These are phyloP conservation scores for Amanita molliuscula DNA, from an alignment of 768 basidiomycete species.

Conservation along the genomic window DNA sequence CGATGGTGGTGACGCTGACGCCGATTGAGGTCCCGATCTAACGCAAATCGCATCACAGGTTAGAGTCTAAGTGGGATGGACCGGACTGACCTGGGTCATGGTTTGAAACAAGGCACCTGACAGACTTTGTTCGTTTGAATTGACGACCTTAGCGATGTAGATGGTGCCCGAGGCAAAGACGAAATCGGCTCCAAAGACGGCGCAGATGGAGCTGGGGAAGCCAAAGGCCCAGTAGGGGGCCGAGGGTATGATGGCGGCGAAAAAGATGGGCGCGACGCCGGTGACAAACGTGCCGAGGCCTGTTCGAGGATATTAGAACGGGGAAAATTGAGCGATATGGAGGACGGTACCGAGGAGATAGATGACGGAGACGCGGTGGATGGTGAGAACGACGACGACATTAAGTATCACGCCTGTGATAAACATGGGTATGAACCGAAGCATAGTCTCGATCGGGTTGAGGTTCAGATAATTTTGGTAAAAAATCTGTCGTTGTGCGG, in stretches of 20 bases:
- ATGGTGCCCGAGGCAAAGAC: constrained; percentile 65
- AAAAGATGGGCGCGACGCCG: constrained; percentile 45
- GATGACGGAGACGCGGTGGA: constrained; percentile 44
- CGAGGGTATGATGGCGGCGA: constrained; percentile 52
- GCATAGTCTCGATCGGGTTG: constrained; percentile 47
- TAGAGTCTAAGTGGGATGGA: neutral
- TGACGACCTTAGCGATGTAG: constrained; percentile 59
- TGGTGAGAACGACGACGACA: constrained; percentile 48
- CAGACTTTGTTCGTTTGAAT: constrained; percentile 64
- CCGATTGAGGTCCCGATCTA: constrained; percentile 65
- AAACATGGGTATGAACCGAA: constrained; percentile 65
- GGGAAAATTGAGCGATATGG: too few relatives aligned
- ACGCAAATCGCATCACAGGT: too few relatives aligned
- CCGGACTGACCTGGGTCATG: constrained; percentile 45
- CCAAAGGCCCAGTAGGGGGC: constrained; percentile 66
- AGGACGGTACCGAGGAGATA: constrained; percentile 42
- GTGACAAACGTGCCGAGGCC: constrained; percentile 48
- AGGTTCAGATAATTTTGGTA: constrained; percentile 57
- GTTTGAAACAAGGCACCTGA: constrained; percentile 73
- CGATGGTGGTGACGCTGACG: constrained; percentile 61
- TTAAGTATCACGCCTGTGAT: constrained; percentile 57
- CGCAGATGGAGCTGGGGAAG: constrained; percentile 55
- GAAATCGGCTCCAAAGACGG: constrained; percentile 73
- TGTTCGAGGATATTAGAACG: neutral
- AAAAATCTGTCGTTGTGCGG: constrained; percentile 35